Evolutionary conservation across 1,139 yeast species (phyloP), one percentile per base, ranked within the genome.

Genomic region (Wickerhamomyces sp.): DNA sequence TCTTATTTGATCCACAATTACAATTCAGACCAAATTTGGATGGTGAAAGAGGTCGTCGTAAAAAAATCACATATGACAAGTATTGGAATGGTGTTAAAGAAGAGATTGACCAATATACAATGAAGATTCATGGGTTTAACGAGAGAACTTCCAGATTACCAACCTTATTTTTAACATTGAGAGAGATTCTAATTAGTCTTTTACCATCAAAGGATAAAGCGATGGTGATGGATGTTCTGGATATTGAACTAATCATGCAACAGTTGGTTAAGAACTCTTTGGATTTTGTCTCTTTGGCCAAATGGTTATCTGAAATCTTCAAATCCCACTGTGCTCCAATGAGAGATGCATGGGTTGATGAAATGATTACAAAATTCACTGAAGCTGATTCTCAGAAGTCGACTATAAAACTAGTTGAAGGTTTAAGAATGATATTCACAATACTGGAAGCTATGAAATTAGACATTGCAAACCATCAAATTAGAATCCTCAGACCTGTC

Each of bases 371-470:
- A n/a, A 78, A 81, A 57, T 84, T 90, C 60, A 75, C 72, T 45
- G 74, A 73, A 47, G 89, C 95, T 26, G 78, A 78, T 51, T 62
- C 66, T n/a, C 70, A 72, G 32, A 69, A 71, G 52, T 75, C 81
- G 23, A 78, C 81, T 11, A 62, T 72, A 14, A 73, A 75, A 47
- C 69, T 90, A 42, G 87, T 88, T 38, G 88, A 82, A 43, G 96
- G 95, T 2, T 69, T 91, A 45, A 75, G 93, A 49, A 76, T 83
- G 68, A 76, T 88, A 18, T 89, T 91, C 63, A 86, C 87, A 53
- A 86, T 91, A 49, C 71, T 91, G 55, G 97, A 90, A 64, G 94
- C 95, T n/a, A 90, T 91, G 96, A 91, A 91, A 64, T 73, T 91
- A 55, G 97, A 91, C 61, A 95, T 90, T 45, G 96, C 97, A 18